Conservation (phyloP, 2,329 filamentous ascomycete genomes). For the Penicillium sp. region DNA sequence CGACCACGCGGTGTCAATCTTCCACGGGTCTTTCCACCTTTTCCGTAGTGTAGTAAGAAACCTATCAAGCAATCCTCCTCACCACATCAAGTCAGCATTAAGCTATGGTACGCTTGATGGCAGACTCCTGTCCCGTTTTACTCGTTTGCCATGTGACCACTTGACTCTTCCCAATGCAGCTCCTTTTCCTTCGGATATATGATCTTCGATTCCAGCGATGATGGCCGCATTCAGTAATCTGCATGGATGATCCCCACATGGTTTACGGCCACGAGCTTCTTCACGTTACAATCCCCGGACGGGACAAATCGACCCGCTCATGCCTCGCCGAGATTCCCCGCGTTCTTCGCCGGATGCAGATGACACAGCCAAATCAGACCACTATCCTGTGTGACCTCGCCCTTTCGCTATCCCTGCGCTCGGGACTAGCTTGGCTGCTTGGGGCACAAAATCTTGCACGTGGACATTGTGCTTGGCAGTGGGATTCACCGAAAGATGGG, state of each 20-base stretch:
- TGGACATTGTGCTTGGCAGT: not conserved
- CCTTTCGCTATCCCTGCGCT: not conserved
- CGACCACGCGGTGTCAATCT: too few relatives aligned
- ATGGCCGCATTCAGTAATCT: not conserved
- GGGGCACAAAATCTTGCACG: not conserved
- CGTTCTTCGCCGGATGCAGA: not conserved
- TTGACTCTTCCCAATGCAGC: not conserved
- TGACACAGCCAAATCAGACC: not conserved
- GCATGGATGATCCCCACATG: constrained; percentile 16
- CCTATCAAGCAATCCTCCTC: too few relatives aligned
- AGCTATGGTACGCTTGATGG: not conserved
- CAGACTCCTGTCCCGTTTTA: not conserved
- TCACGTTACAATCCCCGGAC: constrained; percentile 1
- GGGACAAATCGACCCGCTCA: not conserved
- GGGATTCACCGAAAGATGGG: not conserved
- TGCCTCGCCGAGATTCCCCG: not conserved
- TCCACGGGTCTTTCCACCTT: too few relatives aligned
- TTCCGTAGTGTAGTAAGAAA: too few relatives aligned
- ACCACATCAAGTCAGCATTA: too few relatives aligned
- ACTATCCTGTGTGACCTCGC: not conserved
- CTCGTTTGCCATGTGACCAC: not conserved
- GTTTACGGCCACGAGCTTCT: constrained; percentile 8
- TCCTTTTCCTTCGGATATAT: not conserved
- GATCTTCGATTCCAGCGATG: not conserved
- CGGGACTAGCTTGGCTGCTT: not conserved